Evolutionary conservation across 2,329 filamentous ascomycete species (phyloP), one percentile per base, ranked within the genome.

Genomic region (Xylariales sp.): DNA sequence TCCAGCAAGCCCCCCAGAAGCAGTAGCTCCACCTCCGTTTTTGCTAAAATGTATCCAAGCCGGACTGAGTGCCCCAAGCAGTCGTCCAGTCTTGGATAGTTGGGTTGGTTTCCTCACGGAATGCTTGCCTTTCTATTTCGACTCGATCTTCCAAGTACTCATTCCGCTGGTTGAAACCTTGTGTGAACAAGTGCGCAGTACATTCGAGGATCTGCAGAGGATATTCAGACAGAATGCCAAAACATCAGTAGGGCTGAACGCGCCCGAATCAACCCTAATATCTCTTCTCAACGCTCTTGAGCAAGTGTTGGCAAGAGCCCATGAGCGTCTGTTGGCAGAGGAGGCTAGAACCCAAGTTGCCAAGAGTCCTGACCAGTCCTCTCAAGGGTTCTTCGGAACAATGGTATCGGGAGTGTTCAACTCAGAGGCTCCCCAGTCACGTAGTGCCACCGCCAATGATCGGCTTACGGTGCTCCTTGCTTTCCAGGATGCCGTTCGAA

Each of bases 381-480:
- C 35, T n/a, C 87, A 90, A 55, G 83, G 88, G 5, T 91, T 96
- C 57, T 95, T 97, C 54, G 89, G 89, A 30, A 95, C 88, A 50
- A 95, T 96, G 79, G 87, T 95, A 2, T 93, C 89, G 1, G 88
- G 88, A 2, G 87, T 95, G 0, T 95, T 95, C 56, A 76, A 88
- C 25, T 78, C 85, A 1, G 89, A 96, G 42, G 71, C 78, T 1
- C 81, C 76, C 2, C 85, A 90, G 43, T 75, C 80, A n/a, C 81
- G 89, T 33, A 88, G 83, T 42, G 80, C 83, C 6, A 89, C 87
- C n/a, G 89, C 90, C 7, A 98, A 97, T 54, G 91, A 93, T 51
- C 80, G 91, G 31, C 72, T 98, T 16, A 97, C 93, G 0, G 91
- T 98, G 15, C 73, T 96, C 29, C 72, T 98, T n/a, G 94, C 90